Percentiles rank a stretch among this genome's conserved stretches.
Evolutionary conservation across 148 eudicot genomes (phyloP).

Genomic region (Vaccinium vitisidaea): DNA sequence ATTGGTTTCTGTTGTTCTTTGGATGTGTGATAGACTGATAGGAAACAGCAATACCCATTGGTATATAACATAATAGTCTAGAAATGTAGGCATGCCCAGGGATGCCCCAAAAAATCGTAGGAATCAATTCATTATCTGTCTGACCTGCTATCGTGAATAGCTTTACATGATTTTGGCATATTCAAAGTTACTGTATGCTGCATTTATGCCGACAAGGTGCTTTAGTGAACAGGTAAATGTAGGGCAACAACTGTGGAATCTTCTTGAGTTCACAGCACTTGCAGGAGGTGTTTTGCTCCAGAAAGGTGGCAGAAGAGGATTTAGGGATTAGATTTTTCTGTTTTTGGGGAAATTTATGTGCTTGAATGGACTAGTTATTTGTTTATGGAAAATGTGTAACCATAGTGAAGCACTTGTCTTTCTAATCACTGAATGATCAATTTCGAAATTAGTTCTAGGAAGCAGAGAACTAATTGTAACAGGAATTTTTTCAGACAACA

Average conservation of each 20-base stretch:
- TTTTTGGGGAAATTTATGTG: neutral
- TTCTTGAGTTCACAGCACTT: neutral
- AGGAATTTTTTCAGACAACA: neutral
- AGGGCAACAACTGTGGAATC: too few species aligned
- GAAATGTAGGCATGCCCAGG: neutral
- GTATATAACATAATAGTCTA: too few species aligned
- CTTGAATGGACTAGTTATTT: neutral
- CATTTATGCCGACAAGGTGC: neutral
- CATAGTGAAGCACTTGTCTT: neutral
- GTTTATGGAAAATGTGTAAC: neutral
- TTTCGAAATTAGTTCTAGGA: too few species aligned
- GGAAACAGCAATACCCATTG: neutral
- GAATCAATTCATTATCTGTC: neutral
- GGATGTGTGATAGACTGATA: neutral
- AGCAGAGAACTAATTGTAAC: neutral
- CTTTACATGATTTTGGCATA: neutral
- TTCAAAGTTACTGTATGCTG: neutral
- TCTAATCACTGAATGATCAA: neutral
- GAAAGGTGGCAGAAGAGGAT: neutral
- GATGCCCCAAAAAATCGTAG: neutral
- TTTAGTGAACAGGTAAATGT: neutral
- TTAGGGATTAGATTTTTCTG: neutral
- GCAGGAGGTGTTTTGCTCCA: neutral
- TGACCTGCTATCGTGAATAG: neutral
- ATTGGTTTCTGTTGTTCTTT: neutral